Base-by-base conservation (phyloP, 1,284 basidiomycete species). In the Ceratobasidium sp. region DNA sequence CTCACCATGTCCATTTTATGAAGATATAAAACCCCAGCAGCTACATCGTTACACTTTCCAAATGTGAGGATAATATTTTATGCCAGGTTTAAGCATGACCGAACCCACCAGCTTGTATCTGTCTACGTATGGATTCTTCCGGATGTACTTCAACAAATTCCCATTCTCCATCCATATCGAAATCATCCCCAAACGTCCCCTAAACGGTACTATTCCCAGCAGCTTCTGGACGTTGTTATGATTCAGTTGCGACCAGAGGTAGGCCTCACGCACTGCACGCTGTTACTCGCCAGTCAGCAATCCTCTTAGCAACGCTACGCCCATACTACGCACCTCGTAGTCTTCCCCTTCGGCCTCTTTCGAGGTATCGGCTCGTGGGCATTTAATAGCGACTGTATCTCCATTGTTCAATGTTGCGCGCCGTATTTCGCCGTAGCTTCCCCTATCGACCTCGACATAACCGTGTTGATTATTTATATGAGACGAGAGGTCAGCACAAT, bases 91-190 rank as follows among this genome's bases (percentile, higher is more conserved):
- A 27, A 62, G 15, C 27, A 27, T 6, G n/a, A n/a, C n/a, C n/a
- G n/a, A 19, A 65, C 63, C n/a, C 22, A 65, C 63, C 19, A 65
- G 29, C 15, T 29, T 31, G 47, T 51, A 65, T 31, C 63, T 45
- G 29, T 65, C 47, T 8, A 29, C 47, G 14, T 29, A 14, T 11
- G 47, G 63, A 45, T 65, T 29, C 24, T 50, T 33, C 6, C 31
- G 27, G 31, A 65, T 31, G 22, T 65, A 65, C 24, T 65, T 47
- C 27, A n/a, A 24, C 27, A 65, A 29, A 22, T 65, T 65, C 33
- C 63, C 63, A 31, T 65, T 31, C 2, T 50, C 47, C 63, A 65
- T 65, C 63, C 63, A 65, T 11, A n/a, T 29, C n/a, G 63, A 65
- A 14, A 65, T 47, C 63, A 65, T 65, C 9, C 63, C 63, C 19